Evolutionary conservation across 1,284 basidiomycete genomes (phyloP).

Genomic region (Xerocomus amazonicus): DNA sequence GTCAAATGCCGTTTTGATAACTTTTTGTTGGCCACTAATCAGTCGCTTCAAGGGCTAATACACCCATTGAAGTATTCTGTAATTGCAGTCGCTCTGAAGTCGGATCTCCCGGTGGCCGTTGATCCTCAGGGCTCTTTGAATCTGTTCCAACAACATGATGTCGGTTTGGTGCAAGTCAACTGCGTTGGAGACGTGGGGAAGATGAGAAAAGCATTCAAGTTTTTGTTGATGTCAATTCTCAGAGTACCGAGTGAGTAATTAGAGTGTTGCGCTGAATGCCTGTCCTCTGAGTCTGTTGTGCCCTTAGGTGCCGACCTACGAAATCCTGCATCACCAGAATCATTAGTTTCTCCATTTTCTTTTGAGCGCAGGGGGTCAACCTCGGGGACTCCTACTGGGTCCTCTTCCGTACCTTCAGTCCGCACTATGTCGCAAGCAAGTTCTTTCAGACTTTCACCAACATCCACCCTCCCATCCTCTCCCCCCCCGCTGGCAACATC

Average conservation of each 20-base stretch:
- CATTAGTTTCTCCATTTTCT: conserved; percentile 47
- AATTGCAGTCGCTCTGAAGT: conserved; percentile 75
- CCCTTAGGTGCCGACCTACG: conserved; percentile 41
- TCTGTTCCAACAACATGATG: conserved; percentile 52
- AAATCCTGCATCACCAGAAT: conserved; percentile 70
- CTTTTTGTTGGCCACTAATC: conserved; percentile 11
- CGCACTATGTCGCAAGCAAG: conserved; percentile 31
- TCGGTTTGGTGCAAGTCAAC: conserved; percentile 67
- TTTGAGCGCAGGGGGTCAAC: conserved; percentile 44
- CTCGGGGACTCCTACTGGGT: conserved; percentile 48
- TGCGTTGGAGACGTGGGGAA: conserved; percentile 49
- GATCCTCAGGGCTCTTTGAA: conserved; percentile 50
- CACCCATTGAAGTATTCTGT: conserved; percentile 52
- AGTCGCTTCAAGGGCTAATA: conserved; percentile 46
- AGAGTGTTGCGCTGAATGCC: conserved; percentile 1
- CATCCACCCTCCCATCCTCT: conserved; percentile 32
- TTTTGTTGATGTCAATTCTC: conserved; percentile 57
- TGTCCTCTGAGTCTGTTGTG: conserved; percentile 7
- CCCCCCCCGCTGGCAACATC: conserved; percentile 37
- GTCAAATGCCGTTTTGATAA: conserved; percentile 8
- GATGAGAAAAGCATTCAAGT: conserved; percentile 65
- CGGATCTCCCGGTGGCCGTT: conserved; percentile 57
- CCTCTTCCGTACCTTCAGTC: conserved; percentile 36
- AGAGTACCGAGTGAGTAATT: conserved; percentile 48
- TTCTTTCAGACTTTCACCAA: conserved; percentile 31